Percentiles rank a stretch among this genome's conserved stretches.
Conservation (phyloP, 2,329 filamentous ascomycete genomes). For the Capronia coronata region DNA sequence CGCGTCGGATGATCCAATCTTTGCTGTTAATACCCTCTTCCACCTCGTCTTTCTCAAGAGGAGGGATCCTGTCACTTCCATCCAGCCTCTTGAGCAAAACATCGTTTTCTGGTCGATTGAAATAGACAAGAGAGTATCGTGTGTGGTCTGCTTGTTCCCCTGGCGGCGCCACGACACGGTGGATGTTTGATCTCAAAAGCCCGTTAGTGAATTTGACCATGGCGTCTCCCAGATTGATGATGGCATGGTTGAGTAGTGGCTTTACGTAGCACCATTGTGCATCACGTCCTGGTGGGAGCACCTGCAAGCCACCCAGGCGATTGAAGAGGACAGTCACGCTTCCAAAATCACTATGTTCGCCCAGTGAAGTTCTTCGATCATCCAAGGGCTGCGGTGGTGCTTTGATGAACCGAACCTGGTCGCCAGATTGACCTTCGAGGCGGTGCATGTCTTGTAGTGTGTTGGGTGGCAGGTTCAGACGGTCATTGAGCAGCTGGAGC, state of each 20-base stretch:
- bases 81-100: conserved; percentile 40
- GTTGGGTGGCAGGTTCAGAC: conserved; percentile 39
- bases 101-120: conserved; percentile 47
- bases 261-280: conserved; percentile 49
- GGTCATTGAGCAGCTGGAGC: conserved; percentile 40
- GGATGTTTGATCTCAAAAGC: conserved; percentile 38
- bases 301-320: conserved; percentile 50
- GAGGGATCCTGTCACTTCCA: conserved; percentile 34
- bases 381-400: conserved; percentile 43
- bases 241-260: conserved; percentile 43
- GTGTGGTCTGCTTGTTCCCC: conserved; percentile 41
- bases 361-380: conserved; percentile 41
- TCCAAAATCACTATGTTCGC: conserved; percentile 54
- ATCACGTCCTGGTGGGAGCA: conserved; percentile 40
- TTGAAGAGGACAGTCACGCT: conserved; percentile 53
- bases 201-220: conserved; percentile 43
- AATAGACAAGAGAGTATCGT: conserved; percentile 52
- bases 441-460: conserved; percentile 45
- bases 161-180: conserved; percentile 48
- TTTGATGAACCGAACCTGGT: conserved; percentile 51
- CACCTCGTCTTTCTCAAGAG: conserved; percentile 29
- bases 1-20: conserved; percentile 40
- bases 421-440: conserved; percentile 40
- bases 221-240: conserved; percentile 34
- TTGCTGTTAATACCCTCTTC: conserved; percentile 37